Percentiles rank a stretch among this genome's conserved stretches.
Conservation (phyloP, 495 filamentous ascomycete species). For the Aspergillus homomorphus region DNA sequence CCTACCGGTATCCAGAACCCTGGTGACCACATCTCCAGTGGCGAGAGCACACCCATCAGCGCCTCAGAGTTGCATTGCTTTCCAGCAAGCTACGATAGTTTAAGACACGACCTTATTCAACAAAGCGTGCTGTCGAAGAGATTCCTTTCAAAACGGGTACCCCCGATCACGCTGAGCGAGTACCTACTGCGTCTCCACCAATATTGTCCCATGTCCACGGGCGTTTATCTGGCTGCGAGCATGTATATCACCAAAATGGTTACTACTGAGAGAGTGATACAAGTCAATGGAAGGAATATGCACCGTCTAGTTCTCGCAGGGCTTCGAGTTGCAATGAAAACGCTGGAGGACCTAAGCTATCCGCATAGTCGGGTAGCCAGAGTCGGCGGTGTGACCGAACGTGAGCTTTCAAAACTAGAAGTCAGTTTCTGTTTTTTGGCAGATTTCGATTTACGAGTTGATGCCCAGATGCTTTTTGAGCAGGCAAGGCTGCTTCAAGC, state of each 20-base stretch:
- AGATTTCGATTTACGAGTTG: slow-evolving; percentile 76
- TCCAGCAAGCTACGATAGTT: slow-evolving; percentile 12
- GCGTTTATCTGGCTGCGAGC: slow-evolving; percentile 88
- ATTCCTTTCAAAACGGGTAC: slow-evolving; percentile 85
- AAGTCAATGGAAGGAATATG: slow-evolving; percentile 75
- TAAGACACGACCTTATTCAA: slow-evolving; percentile 61
- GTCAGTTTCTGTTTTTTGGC: slow-evolving; percentile 86
- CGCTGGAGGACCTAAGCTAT: slow-evolving; percentile 84
- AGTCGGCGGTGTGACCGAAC: slow-evolving; percentile 83
- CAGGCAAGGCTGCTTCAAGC: slow-evolving; percentile 31
- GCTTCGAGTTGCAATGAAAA: slow-evolving; percentile 86
- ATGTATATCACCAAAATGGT: slow-evolving; percentile 83
- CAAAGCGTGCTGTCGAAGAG: slow-evolving; percentile 79
- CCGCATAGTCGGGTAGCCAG: slow-evolving; percentile 77
- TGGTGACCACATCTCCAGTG: slow-evolving; percentile 52
- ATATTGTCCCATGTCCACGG: slow-evolving; percentile 95
- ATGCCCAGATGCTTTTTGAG: slow-evolving; percentile 55
- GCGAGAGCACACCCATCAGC: slow-evolving; percentile 21
- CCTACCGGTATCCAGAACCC: slow-evolving; percentile 50
- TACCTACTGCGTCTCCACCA: slow-evolving; percentile 84
- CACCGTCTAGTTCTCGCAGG: slow-evolving; percentile 85
- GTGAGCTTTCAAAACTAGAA: slow-evolving; percentile 77
- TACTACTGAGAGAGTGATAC: slow-evolving; percentile 66
- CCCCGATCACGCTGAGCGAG: slow-evolving; percentile 74
- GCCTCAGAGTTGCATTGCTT: slow-evolving; percentile 33